phyloP scores from a whole-genome alignment of 176 grass and related monocot species.

The Stipa capillata region DNA sequence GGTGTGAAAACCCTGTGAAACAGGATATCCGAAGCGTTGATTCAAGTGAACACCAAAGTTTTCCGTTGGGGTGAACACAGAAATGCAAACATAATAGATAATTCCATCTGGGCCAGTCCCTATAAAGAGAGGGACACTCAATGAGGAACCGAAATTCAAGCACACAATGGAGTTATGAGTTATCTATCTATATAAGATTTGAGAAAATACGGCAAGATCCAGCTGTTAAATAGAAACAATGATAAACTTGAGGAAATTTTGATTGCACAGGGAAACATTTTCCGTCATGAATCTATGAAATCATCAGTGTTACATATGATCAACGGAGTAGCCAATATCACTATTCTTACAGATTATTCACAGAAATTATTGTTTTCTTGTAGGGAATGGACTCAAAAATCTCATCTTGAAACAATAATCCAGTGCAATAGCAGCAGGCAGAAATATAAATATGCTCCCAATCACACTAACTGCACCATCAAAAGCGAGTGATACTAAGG shows the following conservation, averaged over 20 bases:
- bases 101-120: background rate
- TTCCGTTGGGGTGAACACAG: background rate
- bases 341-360: slow-evolving; percentile 4
- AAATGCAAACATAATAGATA: background rate
- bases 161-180: background rate
- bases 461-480: slow-evolving; percentile 49
- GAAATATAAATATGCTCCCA: slow-evolving; percentile 74
- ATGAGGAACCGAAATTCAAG: slow-evolving; percentile 8
- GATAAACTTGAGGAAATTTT: background rate
- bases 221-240: slow-evolving; percentile 8
- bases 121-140: background rate
- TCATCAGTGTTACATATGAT: slow-evolving; percentile 15
- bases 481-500: slow-evolving; percentile 39
- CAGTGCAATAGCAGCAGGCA: slow-evolving; percentile 72
- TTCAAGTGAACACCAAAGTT: background rate
- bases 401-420: slow-evolving; percentile 90
- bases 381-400: slow-evolving; percentile 77
- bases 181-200: background rate
- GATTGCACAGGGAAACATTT: background rate
- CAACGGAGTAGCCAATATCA: background rate
- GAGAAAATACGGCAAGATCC: background rate
- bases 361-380: slow-evolving; percentile 41
- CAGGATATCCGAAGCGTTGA: background rate
- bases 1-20: background rate
- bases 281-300: slow-evolving; percentile 1